Percentiles rank a stretch among this genome's conserved stretches.
Evolutionary conservation across 345 rosid genomes (phyloP).

Genomic region (Pistacia integerrima): DNA sequence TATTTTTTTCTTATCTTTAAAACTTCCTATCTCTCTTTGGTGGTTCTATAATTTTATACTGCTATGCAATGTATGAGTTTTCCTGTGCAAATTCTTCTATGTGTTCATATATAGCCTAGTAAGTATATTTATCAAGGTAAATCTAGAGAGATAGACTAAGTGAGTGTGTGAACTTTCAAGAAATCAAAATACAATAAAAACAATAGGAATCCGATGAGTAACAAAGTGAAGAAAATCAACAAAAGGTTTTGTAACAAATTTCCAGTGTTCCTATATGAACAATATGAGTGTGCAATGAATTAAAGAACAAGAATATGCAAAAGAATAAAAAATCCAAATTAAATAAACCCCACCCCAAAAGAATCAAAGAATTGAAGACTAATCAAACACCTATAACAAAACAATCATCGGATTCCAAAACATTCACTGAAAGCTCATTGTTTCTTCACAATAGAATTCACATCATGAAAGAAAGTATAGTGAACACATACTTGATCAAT

Average conservation of each 20-base stretch:
- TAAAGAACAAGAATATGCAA: constrained; percentile 24
- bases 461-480: constrained; percentile 32
- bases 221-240: constrained; percentile 27
- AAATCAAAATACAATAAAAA: constrained; percentile 28
- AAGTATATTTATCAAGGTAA: constrained; percentile 32
- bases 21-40: constrained; percentile 45
- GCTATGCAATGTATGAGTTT: constrained; percentile 30
- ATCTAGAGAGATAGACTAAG: constrained; percentile 45
- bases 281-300: constrained; percentile 20
- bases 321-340: constrained; percentile 2
- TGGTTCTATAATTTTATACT: constrained; percentile 24
- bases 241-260: constrained; percentile 18
- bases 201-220: constrained; percentile 80
- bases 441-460: constrained; percentile 41
- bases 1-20: constrained; percentile 17
- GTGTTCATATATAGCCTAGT: constrained; percentile 24
- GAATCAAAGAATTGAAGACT: constrained; percentile 77
- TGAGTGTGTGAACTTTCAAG: constrained; percentile 48
- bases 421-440: constrained; percentile 51
- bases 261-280: constrained; percentile 47
- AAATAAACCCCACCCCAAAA: constrained; percentile 44
- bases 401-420: constrained; percentile 95
- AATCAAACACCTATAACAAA: constrained; percentile 56
- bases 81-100: constrained; percentile 26
- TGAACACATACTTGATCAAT: constrained; percentile 43